These are phyloP conservation scores for Trapa bicornis DNA, from an alignment of 345 rosid species.

Conservation along the genomic window DNA sequence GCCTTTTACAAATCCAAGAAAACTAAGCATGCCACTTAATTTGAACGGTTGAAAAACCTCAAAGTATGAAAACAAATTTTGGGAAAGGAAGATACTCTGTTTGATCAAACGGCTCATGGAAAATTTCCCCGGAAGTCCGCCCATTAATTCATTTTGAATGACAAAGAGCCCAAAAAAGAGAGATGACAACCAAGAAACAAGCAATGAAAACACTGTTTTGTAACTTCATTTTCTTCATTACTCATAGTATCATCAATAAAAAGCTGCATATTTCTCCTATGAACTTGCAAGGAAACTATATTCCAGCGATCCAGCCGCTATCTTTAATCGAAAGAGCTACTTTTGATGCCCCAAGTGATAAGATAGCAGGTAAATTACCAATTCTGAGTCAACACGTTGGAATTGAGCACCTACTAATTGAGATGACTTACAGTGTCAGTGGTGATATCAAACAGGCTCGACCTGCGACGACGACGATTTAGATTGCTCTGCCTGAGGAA, in stretches of 20 bases:
- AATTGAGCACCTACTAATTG: not conserved
- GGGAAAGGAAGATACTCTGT: not conserved
- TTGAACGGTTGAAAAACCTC: not conserved
- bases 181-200: not conserved
- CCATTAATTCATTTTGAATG: not conserved
- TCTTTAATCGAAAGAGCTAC: not conserved
- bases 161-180: not conserved
- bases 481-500: conserved; percentile 67
- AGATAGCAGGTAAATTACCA: not conserved
- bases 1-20: conserved; percentile 4
- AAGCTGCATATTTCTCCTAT: not conserved
- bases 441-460: conserved; percentile 87
- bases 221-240: not conserved
- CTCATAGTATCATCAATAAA: not conserved
- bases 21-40: not conserved
- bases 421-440: conserved; percentile 48
- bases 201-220: not conserved
- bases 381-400: not conserved
- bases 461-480: conserved; percentile 84
- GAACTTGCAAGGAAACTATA: not conserved
- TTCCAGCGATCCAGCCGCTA: not conserved
- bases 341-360: not conserved
- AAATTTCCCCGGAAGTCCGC: not conserved
- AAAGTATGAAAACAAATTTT: too few species aligned
- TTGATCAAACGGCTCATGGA: not conserved